Conservation (phyloP, 805 yeast species). For the Myxozyma kluyveri region DNA sequence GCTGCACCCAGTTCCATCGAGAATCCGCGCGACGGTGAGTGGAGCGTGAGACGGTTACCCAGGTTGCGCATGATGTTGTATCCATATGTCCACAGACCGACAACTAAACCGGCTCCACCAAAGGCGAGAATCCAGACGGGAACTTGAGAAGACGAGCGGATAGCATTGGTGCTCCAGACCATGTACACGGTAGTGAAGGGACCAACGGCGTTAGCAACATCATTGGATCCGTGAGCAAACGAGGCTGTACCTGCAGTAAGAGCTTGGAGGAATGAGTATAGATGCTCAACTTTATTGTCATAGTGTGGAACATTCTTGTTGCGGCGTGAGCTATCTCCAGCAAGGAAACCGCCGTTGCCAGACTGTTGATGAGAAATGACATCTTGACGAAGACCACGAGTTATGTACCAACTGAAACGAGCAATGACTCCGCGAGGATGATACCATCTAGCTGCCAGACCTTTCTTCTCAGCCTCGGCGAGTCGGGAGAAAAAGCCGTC, state of each 20-base stretch:
- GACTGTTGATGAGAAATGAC: constrained; percentile 44
- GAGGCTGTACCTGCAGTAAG: constrained; percentile 77
- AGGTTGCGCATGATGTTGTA: constrained; percentile 68
- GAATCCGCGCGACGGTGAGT: constrained; percentile 77
- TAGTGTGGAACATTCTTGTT: constrained; percentile 54
- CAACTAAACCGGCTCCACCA: constrained; percentile 62
- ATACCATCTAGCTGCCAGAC: constrained; percentile 17
- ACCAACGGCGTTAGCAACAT: constrained; percentile 74
- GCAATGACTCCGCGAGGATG: constrained; percentile 16
- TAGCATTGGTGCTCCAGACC: constrained; percentile 63
- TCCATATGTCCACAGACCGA: constrained; percentile 71
- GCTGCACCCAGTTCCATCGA: constrained; percentile 78
- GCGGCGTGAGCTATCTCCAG: constrained; percentile 40
- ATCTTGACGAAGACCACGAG: constrained; percentile 66
- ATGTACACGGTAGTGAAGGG: constrained; percentile 66
- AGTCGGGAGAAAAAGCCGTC: constrained; percentile 14
- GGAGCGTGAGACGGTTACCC: constrained; percentile 71
- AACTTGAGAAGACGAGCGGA: constrained; percentile 53
- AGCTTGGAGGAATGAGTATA: constrained; percentile 66
- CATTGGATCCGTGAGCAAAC: constrained; percentile 80
- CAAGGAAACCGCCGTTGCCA: constrained; percentile 16
- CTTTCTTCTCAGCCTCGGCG: constrained; percentile 14
- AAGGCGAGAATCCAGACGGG: constrained; percentile 71
- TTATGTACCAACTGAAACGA: constrained; percentile 45
- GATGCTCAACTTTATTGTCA: constrained; percentile 66